Conservation (phyloP, 805 yeast genomes). For the Ogataea corticis region DNA sequence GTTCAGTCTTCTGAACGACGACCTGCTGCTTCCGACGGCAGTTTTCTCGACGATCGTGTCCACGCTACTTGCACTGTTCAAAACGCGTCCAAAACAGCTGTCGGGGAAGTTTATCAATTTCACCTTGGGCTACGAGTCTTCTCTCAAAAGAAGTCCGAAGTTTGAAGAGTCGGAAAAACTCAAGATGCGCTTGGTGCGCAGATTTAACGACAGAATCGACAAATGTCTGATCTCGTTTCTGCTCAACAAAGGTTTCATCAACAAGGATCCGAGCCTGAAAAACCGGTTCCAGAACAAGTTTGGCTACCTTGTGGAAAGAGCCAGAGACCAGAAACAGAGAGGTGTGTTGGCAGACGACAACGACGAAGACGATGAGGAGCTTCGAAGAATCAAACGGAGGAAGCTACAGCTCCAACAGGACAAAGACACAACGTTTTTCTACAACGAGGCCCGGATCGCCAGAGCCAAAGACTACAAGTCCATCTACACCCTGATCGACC, state of each 20-base stretch:
- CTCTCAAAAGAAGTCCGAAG: conserved; percentile 54
- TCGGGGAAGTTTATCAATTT: conserved; percentile 55
- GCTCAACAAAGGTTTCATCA: conserved; percentile 35
- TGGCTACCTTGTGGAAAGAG: conserved; percentile 31
- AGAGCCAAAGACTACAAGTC: conserved; percentile 53
- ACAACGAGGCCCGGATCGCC: conserved; percentile 35
- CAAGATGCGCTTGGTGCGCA: conserved; percentile 31
- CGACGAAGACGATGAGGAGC: conserved; percentile 43
- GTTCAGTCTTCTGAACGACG: conserved; percentile 54
- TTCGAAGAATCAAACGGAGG: conserved; percentile 24
- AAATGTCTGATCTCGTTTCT: conserved; percentile 34
- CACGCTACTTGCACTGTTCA: conserved; percentile 61
- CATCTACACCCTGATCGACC: conserved; percentile 65
- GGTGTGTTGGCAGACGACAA: conserved; percentile 41
- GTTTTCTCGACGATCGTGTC: conserved; percentile 68
- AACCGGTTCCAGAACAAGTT: conserved; percentile 36
- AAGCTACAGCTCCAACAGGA: conserved; percentile 23
- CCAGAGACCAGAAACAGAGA: conserved; percentile 29
- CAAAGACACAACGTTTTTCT: conserved; percentile 22
- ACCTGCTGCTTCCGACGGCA: conserved; percentile 54
- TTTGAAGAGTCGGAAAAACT: conserved; percentile 37
- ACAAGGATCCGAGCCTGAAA: conserved; percentile 32
- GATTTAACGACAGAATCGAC: conserved; percentile 39
- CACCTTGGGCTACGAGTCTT: conserved; percentile 60
- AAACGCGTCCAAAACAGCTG: conserved; percentile 62